Evolutionary conservation across 495 filamentous ascomycete genomes (phyloP).

Genomic region (Daldinia caldariorum): DNA sequence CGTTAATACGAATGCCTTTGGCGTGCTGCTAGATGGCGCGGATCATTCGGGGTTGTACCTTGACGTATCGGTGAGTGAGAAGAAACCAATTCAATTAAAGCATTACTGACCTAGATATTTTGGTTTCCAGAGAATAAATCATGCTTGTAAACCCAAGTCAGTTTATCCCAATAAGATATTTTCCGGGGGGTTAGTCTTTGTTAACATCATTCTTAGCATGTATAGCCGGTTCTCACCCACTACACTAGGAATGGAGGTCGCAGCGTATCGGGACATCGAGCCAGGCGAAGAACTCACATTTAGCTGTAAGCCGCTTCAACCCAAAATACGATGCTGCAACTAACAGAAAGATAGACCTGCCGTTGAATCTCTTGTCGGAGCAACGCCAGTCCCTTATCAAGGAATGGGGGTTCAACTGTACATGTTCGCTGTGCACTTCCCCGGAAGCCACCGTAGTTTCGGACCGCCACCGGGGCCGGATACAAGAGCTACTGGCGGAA

Average conservation of each 20-base stretch:
- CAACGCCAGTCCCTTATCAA: slow-evolving; percentile 43
- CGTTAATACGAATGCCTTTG: slow-evolving; percentile 51
- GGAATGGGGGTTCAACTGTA: slow-evolving; percentile 53
- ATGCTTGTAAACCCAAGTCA: slow-evolving; percentile 52
- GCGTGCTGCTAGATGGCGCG: slow-evolving; percentile 35
- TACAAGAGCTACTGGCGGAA: slow-evolving; percentile 38
- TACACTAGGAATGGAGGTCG: slow-evolving; percentile 46
- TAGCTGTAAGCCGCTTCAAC: slow-evolving; percentile 43
- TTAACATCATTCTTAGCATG: slow-evolving; percentile 31
- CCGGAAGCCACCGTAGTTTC: slow-evolving; percentile 36
- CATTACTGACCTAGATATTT: not conserved
- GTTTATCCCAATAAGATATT: not conserved
- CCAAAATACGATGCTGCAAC: not conserved
- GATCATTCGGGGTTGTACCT: slow-evolving; percentile 49
- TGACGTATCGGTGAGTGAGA: slow-evolving; percentile 49
- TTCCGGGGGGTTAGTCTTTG: not conserved
- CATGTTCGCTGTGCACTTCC: slow-evolving; percentile 46
- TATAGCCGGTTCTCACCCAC: slow-evolving; percentile 45
- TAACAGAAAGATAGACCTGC: slow-evolving; percentile 35
- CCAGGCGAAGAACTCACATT: slow-evolving; percentile 51
- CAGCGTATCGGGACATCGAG: slow-evolving; percentile 48
- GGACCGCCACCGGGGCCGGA: slow-evolving; percentile 42
- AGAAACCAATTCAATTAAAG: not conserved
- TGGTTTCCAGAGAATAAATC: slow-evolving; percentile 48
- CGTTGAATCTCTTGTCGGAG: slow-evolving; percentile 43